Evolutionary conservation across 2,329 filamentous ascomycete species (phyloP), one percentile per base, ranked within the genome.

Genomic region (Aspergillus melleus): DNA sequence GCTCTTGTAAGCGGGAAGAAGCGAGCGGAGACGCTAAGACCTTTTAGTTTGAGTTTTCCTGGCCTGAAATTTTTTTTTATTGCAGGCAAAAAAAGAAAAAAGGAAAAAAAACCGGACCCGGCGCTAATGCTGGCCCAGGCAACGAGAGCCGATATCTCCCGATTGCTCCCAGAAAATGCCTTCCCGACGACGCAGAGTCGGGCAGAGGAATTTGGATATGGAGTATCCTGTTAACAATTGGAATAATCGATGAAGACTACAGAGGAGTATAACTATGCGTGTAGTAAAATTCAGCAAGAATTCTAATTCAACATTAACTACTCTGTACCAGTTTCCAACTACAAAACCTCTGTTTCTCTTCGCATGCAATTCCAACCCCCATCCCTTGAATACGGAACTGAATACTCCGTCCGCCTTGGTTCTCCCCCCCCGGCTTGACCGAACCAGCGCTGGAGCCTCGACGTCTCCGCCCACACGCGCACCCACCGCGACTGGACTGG

Each of bases 71-170:
- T 46, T 52, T 47, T 44, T 29, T 29, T 29, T 29, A 29, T 29
- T 29, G 26, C 26, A 29, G 26, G 20, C n/a, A 54, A 42, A 54
- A 58, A 50, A 54, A 53, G 54, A 47, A 30, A 63, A 60, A 62
- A 62, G 63, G 59, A 60, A 58, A 57, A 61, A 64, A 65, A 65
- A 60, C 42, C 59, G 61, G 64, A 54, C 49, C 63, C 61, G 62
- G 55, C 67, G 66, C 64, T 68, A 67, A 60, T 50, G 58, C 60
- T 62, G 66, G 62, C 62, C 64, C 63, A 63, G 67, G 64, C 64
- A 69, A 69, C 66, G 61, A 63, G 53, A 68, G 72, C 74, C 74
- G 74, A 74, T 68, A 73, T 76, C 70, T 76, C 73, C 74, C 74
- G 74, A 76, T 68, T 65, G 56, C 57, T 19, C 49, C 61, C 62